These are phyloP conservation scores for Fragaria nilgerrensis DNA, from an alignment of 306 rosid genomes.

Conservation along the genomic window DNA sequence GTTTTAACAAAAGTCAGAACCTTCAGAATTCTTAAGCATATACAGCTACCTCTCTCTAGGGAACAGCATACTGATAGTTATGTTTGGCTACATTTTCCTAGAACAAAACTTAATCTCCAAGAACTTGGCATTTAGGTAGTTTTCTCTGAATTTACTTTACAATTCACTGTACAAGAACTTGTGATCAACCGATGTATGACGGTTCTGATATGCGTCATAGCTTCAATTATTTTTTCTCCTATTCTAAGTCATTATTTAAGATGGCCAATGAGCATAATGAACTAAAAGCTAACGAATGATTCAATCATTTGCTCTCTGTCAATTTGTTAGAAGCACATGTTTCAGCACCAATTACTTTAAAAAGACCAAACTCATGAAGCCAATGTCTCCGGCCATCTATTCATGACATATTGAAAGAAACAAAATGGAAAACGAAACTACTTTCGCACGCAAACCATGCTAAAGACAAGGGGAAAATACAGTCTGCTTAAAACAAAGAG, in stretches of 20 bases:
- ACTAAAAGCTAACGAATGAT: background rate
- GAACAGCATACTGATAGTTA: background rate
- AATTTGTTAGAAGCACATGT: background rate
- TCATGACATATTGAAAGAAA: background rate
- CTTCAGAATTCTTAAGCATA: background rate
- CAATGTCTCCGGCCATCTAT: background rate
- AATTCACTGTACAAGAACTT: background rate
- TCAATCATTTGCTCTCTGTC: background rate
- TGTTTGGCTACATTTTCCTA: background rate
- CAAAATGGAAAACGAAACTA: background rate
- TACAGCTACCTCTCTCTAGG: background rate
- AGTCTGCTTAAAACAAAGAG: background rate
- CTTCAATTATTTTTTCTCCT: background rate
- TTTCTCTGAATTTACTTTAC: background rate
- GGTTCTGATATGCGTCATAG: background rate
- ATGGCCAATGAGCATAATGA: background rate
- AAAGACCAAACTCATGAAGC: background rate
- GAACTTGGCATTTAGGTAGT: background rate
- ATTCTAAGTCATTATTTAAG: slow-evolving; percentile 1
- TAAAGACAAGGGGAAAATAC: background rate
- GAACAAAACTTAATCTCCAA: background rate
- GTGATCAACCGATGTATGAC: background rate
- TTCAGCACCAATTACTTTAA: background rate
- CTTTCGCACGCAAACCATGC: background rate
- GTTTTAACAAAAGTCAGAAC: background rate